Percentiles rank a stretch among this genome's conserved stretches.
phyloP scores from a whole-genome alignment of 2,329 filamentous ascomycete genomes.

The Colletotrichum gloeosporioides region DNA sequence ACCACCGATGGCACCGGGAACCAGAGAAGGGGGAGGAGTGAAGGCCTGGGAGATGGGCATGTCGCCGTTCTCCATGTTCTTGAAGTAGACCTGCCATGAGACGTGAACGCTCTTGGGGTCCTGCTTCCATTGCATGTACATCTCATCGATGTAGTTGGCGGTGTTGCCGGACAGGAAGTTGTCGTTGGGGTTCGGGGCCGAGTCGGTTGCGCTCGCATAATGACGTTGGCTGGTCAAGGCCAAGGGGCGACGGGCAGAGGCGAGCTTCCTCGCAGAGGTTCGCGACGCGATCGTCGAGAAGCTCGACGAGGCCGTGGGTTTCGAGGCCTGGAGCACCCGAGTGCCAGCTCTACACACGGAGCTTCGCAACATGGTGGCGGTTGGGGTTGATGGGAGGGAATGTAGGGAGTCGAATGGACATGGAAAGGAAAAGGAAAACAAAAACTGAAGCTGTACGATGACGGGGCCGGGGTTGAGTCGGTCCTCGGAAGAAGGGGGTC shows the following conservation, averaged over 20 bases:
- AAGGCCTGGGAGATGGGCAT: constrained; percentile 99
- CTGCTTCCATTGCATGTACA: constrained; percentile 98
- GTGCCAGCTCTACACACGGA: constrained; percentile 69
- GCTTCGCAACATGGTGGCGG: constrained; percentile 71
- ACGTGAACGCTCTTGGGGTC: constrained; percentile 94
- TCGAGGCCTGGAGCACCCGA: constrained; percentile 65
- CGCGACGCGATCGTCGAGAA: constrained; percentile 44
- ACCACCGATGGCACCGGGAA: constrained; percentile 81
- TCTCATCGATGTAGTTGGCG: constrained; percentile 99
- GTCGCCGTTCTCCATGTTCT: constrained; percentile 97
- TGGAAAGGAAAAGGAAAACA: neutral
- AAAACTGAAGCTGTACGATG: neutral
- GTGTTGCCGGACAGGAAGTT: constrained; percentile 97
- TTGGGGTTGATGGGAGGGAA: neutral
- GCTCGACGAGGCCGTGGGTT: constrained; percentile 44
- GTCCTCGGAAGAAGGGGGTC: constrained; percentile 14
- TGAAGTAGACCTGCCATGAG: constrained; percentile 99
- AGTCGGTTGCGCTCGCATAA: constrained; percentile 60
- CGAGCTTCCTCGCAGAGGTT: constrained; percentile 49
- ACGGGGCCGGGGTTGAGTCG: constrained; percentile 7
- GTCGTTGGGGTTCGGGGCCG: constrained; percentile 81
- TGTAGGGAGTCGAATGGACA: neutral
- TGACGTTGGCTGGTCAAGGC: constrained; percentile 55
- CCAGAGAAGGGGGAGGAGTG: constrained; percentile 90
- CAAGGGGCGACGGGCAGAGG: constrained; percentile 54